These are phyloP conservation scores for Trichoderma polysporum DNA, from an alignment of 2,329 filamentous ascomycete genomes.

Conservation along the genomic window DNA sequence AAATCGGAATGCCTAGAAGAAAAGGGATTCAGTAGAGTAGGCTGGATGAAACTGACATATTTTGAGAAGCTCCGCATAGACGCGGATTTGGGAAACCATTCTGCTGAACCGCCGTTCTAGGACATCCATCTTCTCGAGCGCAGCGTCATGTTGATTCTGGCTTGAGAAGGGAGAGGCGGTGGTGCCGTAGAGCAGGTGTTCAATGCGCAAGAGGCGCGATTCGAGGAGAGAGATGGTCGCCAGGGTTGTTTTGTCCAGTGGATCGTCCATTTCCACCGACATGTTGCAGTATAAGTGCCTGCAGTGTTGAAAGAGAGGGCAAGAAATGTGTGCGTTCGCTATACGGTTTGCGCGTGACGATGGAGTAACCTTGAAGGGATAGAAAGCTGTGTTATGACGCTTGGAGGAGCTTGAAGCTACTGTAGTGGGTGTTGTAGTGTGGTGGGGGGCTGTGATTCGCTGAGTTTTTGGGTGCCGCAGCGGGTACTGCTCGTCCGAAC, in stretches of 20 bases:
- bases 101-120: constrained; percentile 55
- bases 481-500: not conserved
- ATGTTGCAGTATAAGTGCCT: not conserved
- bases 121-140: constrained; percentile 46
- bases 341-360: not conserved
- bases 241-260: constrained; percentile 53
- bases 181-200: constrained; percentile 57
- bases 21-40: not conserved
- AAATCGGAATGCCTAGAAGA: not conserved
- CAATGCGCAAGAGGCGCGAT: constrained; percentile 57
- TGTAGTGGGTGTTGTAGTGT: not conserved
- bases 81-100: constrained; percentile 51
- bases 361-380: not conserved
- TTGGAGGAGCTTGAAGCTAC: constrained; percentile 9
- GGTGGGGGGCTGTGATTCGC: constrained; percentile 6
- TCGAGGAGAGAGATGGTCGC: constrained; percentile 58
- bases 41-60: constrained; percentile 49
- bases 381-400: constrained; percentile 12
- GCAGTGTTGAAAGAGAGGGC: not conserved
- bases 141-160: constrained; percentile 39
- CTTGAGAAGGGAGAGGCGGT: constrained; percentile 32
- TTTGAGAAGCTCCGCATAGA: constrained; percentile 59
- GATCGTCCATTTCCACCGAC: constrained; percentile 33
- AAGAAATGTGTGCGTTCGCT: not conserved
- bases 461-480: not conserved